Evolutionary conservation across 441 rosid genomes (phyloP), one percentile per base, ranked within the genome.

Genomic region (Iberis amara): DNA sequence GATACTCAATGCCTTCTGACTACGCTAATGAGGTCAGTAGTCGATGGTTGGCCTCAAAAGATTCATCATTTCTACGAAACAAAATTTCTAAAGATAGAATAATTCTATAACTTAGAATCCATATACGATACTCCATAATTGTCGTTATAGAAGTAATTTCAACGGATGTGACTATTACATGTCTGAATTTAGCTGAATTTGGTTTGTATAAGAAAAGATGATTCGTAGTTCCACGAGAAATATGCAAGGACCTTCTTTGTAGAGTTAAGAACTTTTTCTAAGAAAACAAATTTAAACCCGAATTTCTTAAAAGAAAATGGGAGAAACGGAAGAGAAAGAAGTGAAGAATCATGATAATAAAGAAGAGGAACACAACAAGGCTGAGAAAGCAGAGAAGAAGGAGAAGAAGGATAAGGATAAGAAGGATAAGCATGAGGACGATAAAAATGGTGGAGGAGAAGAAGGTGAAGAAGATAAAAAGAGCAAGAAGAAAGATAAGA

Each of bases 391-490:
- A 54, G 68, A 72, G 65, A 57, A 59, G 26, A 52, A 71, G 59
- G 52, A 65, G 38, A 52, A 71, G 59, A 58, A 65, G 38, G 64
- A 65, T 38, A 65, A 65, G 50, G 62, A 64, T 55, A 50, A 69
- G 63, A 52, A 71, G 67, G 55, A 61, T 62, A 47, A 45, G 59
- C 55, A 62, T 50, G 53, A 72, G 15, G 47, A 61, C 9, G 58
- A 66, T 35, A 66, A 69, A 15, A 60, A 68, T 28, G 63, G 74
- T 37, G 62, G 76, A 68, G 73, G 73, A 69, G 73, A 84, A 46
- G 77, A 76, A 37, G 68, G 78, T 14, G 74, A 71, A 13, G 64
- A 55, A 62, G 75, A 72, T 57, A 73, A 78, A 68, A 62, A 83
- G 65, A 64, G 73, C 42, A 74, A 75, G 62, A 75, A 72, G 39